Evolutionary conservation across 179 eudicot genomes (phyloP), one percentile per base, ranked within the genome.

Genomic region (Patellifolia procumbens): DNA sequence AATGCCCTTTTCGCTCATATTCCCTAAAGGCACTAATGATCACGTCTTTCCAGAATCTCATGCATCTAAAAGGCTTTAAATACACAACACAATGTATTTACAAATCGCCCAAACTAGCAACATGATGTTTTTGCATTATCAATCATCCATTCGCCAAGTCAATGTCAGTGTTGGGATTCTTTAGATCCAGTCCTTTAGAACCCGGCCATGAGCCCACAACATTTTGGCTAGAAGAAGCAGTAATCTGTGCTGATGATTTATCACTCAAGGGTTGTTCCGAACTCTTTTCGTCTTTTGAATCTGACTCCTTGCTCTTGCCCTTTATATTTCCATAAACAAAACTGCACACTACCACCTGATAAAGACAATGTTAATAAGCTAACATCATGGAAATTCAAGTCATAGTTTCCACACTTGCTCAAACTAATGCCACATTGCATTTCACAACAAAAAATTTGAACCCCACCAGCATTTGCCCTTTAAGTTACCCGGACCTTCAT

Each of bases 281-380:
- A 45, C 71, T 81, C 72, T 78, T 79, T 7, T 79, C 83, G 4
- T 82, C 85, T 63, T 42, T 79, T 5, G 72, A 51, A 1, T 74
- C 83, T 0, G 80, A 65, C 46, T 81, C 85, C 71, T 79, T 83
- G 70, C 76, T 48, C 82, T 76, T 83, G 13, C 78, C 80, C 80
- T 88, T 93, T 22, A 79, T 32, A 79, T 78, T 84, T 45, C 92
- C 97, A 20, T 92, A 89, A 3, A 91, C 93, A 61, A 95, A 95
- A 80, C 97, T 92, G 90, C 93, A 90, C 43, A 87, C 92, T 59
- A 92, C 91, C 34, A 91, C 97, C 99, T 95, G 83, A 62, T 64
- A 35, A 17, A 46, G 31, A 32, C 42, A 56, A 35, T 19, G 24
- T 22, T n/a, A n/a, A 52, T 10, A 73, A 39, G 75, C 62, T 43